phyloP scores from a whole-genome alignment of 2,329 filamentous ascomycete genomes.

The Hymenoscyphus infarciens region DNA sequence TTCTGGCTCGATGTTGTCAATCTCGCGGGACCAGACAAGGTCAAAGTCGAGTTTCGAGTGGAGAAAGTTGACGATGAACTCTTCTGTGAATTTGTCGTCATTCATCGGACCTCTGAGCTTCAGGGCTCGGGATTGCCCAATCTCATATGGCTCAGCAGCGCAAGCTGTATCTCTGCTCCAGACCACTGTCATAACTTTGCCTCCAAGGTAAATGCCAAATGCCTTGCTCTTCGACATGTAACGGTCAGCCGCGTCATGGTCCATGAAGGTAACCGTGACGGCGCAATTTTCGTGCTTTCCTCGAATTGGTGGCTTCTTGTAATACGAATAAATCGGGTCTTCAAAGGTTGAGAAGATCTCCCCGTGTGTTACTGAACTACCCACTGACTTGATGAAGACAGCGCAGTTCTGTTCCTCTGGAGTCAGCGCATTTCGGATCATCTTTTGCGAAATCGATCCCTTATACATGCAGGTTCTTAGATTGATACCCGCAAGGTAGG shows the following conservation, averaged over 20 bases:
- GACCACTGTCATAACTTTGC: neutral
- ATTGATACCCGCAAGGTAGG: neutral
- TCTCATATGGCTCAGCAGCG: neutral
- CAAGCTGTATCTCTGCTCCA: constrained; percentile 1
- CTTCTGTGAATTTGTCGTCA: neutral
- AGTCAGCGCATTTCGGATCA: neutral
- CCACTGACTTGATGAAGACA: constrained; percentile 1
- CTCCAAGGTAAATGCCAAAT: neutral
- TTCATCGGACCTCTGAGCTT: neutral
- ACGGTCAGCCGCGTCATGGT: neutral
- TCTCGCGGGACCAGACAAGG: neutral
- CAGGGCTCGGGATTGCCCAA: neutral
- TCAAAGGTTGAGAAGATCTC: neutral
- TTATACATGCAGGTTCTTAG: neutral
- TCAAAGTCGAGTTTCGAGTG: constrained; percentile 9
- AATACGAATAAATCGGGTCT: neutral
- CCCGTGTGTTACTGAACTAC: neutral
- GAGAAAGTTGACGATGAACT: constrained; percentile 1
- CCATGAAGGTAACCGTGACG: neutral
- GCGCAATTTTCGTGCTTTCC: neutral
- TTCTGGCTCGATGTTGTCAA: neutral
- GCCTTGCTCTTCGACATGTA: neutral
- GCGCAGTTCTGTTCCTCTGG: neutral
- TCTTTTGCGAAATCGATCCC: neutral
- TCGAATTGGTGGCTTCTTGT: neutral